Percentiles rank a stretch among this genome's conserved stretches.
These are phyloP conservation scores for Hura crepitans DNA, from an alignment of 441 rosid genomes.

Conservation along the genomic window DNA sequence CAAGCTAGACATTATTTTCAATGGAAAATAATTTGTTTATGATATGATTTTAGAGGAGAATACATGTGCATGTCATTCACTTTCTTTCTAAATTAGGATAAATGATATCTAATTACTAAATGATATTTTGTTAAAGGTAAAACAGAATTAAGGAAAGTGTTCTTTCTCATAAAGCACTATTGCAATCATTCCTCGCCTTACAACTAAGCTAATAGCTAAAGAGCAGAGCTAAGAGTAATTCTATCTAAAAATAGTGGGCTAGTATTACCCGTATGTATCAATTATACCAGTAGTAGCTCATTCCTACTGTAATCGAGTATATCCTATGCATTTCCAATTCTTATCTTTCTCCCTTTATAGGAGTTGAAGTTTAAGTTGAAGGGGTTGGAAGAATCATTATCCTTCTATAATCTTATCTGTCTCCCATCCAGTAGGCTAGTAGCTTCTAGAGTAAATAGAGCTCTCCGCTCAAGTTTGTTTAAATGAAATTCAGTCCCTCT, in stretches of 20 bases:
- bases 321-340: not conserved
- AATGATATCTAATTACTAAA: too few relatives aligned
- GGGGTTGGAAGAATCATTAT: not conserved
- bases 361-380: not conserved
- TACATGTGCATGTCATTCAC: not conserved
- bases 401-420: not conserved
- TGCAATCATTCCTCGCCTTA: not conserved
- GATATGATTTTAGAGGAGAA: not conserved
- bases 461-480: not conserved
- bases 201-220: not conserved
- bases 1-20: not conserved
- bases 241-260: not conserved
- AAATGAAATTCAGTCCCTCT: not conserved
- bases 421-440: not conserved
- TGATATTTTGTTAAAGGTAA: too few relatives aligned
- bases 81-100: too few relatives aligned
- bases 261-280: slow-evolving; percentile 6
- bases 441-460: not conserved
- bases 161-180: not conserved
- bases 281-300: slow-evolving; percentile 8
- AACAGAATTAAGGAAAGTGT: not conserved
- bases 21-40: not conserved
- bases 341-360: not conserved
- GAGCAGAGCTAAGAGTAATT: not conserved
- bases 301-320: slow-evolving; percentile 8